Evolutionary conservation across 2,329 filamentous ascomycete species (phyloP).

Genomic region (Pseudogymnoascus verrucosus): DNA sequence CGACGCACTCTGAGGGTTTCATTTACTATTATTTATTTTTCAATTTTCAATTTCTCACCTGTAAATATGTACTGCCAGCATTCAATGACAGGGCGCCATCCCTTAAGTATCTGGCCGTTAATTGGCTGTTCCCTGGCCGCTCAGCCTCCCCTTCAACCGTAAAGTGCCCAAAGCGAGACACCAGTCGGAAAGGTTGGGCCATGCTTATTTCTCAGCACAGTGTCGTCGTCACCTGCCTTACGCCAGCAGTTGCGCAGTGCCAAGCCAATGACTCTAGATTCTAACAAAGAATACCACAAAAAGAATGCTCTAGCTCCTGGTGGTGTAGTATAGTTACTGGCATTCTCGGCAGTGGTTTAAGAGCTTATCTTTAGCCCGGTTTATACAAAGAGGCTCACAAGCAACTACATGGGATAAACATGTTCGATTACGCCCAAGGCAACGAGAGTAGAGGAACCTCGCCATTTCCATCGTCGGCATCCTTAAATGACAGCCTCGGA

Average conservation of each 20-base stretch:
- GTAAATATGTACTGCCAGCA: background rate
- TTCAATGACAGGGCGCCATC: background rate
- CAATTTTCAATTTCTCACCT: background rate
- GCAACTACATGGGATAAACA: background rate
- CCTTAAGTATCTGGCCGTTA: background rate
- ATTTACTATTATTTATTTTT: background rate
- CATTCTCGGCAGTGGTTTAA: background rate
- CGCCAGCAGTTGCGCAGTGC: background rate
- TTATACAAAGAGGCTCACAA: background rate
- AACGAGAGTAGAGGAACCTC: background rate
- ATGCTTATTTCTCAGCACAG: conserved; percentile 4
- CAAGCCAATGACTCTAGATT: background rate
- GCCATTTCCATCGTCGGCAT: background rate
- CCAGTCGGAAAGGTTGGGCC: background rate
- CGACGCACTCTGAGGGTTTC: background rate
- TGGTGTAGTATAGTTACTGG: background rate
- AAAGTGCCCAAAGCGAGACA: background rate
- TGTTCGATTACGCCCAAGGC: background rate
- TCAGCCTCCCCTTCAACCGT: conserved; percentile 1
- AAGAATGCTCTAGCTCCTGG: background rate
- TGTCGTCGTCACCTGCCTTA: conserved; percentile 1
- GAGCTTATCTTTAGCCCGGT: background rate
- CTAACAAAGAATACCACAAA: background rate
- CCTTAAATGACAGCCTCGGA: background rate
- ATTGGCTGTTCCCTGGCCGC: background rate